Evolutionary conservation across 2,329 filamentous ascomycete species (phyloP).

Genomic region (Aspergillus sp.): DNA sequence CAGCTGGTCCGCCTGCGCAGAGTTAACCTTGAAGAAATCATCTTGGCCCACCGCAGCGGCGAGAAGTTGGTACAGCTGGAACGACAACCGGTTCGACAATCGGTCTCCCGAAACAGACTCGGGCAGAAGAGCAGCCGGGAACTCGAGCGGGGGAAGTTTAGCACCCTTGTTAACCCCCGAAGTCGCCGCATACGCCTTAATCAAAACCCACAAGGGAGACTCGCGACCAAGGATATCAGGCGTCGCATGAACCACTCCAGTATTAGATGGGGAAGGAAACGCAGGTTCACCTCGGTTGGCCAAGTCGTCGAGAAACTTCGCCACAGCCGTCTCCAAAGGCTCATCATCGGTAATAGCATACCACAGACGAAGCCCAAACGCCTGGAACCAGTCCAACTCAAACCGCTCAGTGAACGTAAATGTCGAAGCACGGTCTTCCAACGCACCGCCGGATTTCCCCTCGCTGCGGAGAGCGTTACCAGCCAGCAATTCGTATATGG

Average conservation of each 20-base stretch:
- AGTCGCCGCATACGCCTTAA: constrained; percentile 64
- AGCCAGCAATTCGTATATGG: constrained; percentile 79
- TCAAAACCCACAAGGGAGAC: constrained; percentile 77
- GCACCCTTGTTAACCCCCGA: constrained; percentile 19
- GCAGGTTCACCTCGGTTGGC: constrained; percentile 59
- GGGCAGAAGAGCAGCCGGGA: constrained; percentile 66
- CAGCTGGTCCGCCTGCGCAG: constrained; percentile 57
- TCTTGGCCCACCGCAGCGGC: constrained; percentile 35
- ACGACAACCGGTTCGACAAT: constrained; percentile 67
- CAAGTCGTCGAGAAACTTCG: constrained; percentile 65
- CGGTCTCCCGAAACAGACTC: constrained; percentile 68
- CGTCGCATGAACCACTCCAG: constrained; percentile 54
- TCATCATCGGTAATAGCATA: constrained; percentile 66
- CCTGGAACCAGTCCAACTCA: constrained; percentile 82
- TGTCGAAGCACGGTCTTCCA: constrained; percentile 70
- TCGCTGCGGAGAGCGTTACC: constrained; percentile 80
- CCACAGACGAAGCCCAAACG: constrained; percentile 86
- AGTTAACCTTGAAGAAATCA: constrained; percentile 46
- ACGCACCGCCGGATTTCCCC: constrained; percentile 60
- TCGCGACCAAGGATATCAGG: constrained; percentile 48
- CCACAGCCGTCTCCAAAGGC: constrained; percentile 63
- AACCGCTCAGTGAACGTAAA: constrained; percentile 81
- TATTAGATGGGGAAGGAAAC: constrained; percentile 59
- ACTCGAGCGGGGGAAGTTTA: constrained; percentile 28
- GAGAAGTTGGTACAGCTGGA: constrained; percentile 72